Base-by-base conservation (phyloP, 2,329 filamentous ascomycete species). In the Neoscytalidium dimidiatum region DNA sequence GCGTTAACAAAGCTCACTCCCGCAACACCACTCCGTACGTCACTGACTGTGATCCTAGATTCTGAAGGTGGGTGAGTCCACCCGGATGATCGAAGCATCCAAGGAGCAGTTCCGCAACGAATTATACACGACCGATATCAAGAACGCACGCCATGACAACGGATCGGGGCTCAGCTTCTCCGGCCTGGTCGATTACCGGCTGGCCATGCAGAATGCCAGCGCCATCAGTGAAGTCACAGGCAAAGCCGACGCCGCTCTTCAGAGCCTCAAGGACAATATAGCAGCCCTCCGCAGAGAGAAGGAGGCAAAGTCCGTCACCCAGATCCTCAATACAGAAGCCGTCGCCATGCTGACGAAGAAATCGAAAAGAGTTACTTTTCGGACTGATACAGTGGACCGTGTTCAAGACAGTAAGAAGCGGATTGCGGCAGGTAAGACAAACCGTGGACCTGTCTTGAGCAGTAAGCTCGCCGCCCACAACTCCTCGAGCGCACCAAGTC, bases 211-310 rank as follows among this genome's bases (percentile, higher is more conserved):
- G 70, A 83, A 84, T 74, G 83, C 82, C 43, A 46, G 28, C 26
- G 79, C 84, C 72, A 83, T 80, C 44, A 46, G 21, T 26, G 79
- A 84, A 72, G 83, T 80, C 38, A 85, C 82, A 48, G 83, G 83
- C 29, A 84, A 83, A 67, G 83, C 83, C 43, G 87, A 89, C 73
- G 82, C 84, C 66, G 87, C 87, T 29, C 75, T 89, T 74, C 85
- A 85, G 62, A 82, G 81, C 43, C 79, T 89, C 62, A 83, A 87
- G 74, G 85, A 81, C 72, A 87, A 81, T 70, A 79, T 89, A 73
- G 86, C 83, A 66, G 83, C 84, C 23, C 82, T 86, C 60, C 81
- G 87, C 71, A 81, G 87, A 71, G 82, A 86, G 68, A 88, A 87
- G 75, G 83, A 87, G 74, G 85, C 85, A 73, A 84, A 84, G 79